phyloP scores from a whole-genome alignment of 2,329 filamentous ascomycete species.

The Metarhizium anisopliae region DNA sequence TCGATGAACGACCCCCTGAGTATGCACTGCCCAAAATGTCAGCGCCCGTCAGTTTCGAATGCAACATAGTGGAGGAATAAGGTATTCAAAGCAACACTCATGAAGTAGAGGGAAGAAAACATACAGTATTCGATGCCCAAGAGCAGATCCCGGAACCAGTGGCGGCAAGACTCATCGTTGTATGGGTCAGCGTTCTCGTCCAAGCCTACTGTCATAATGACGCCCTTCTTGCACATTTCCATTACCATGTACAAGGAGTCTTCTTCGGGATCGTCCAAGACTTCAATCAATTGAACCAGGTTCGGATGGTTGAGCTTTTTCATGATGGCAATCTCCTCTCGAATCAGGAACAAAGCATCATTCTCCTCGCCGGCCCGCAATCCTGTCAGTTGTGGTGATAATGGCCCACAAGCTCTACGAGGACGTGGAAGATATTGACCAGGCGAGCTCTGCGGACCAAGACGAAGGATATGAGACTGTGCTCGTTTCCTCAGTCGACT shows the following conservation, averaged over 20 bases:
- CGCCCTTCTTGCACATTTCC: conserved; percentile 98
- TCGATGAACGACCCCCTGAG: conserved; percentile 87
- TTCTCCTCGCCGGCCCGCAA: conserved; percentile 47
- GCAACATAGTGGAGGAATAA: neutral
- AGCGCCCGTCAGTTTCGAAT: neutral
- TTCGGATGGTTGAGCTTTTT: conserved; percentile 96
- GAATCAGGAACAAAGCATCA: conserved; percentile 75
- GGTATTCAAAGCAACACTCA: neutral
- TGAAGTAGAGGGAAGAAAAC: conserved; percentile 23
- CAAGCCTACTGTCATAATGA: conserved; percentile 93
- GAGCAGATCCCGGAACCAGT: conserved; percentile 92
- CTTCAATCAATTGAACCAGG: conserved; percentile 86
- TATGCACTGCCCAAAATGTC: conserved; percentile 54
- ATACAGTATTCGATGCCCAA: conserved; percentile 86
- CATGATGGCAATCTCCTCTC: conserved; percentile 97
- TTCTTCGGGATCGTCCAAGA: conserved; percentile 88
- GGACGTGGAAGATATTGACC: conserved; percentile 16
- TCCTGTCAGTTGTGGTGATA: conserved; percentile 17
- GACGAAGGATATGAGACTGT: conserved; percentile 74
- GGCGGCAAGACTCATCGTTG: conserved; percentile 69
- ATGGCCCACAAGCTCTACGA: conserved; percentile 8
- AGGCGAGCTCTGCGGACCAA: conserved; percentile 29
- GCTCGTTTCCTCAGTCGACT: conserved; percentile 79
- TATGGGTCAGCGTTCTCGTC: conserved; percentile 77
- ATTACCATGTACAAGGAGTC: conserved; percentile 98